Percentiles rank a stretch among this genome's conserved stretches.
Evolutionary conservation across 2,329 filamentous ascomycete genomes (phyloP).

Genomic region (Botrytis hyacinthi): DNA sequence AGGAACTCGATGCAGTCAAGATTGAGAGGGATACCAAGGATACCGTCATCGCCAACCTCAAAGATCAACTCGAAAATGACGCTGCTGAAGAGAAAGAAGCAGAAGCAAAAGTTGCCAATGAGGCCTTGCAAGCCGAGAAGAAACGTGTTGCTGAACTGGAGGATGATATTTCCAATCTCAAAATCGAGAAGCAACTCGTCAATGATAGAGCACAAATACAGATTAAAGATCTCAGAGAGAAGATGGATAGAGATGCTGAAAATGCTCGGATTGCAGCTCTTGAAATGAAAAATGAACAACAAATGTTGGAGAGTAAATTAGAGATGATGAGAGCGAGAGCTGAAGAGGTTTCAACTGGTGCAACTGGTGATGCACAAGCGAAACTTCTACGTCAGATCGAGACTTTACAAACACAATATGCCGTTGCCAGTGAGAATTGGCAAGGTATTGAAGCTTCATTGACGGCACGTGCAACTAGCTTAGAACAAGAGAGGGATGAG

Average conservation of each 20-base stretch:
- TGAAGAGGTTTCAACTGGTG: constrained; percentile 84
- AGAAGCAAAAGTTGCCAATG: constrained; percentile 63
- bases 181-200: constrained; percentile 74
- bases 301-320: constrained; percentile 81
- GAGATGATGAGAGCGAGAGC: constrained; percentile 81
- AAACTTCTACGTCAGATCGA: constrained; percentile 93
- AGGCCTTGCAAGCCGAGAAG: constrained; percentile 66
- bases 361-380: constrained; percentile 77
- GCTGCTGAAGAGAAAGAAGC: constrained; percentile 64
- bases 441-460: constrained; percentile 90
- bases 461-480: constrained; percentile 67
- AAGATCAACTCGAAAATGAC: constrained; percentile 66
- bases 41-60: constrained; percentile 65
- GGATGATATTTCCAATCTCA: constrained; percentile 60
- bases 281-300: constrained; percentile 75
- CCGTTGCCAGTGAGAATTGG: constrained; percentile 94
- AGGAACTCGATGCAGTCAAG: constrained; percentile 60
- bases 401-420: constrained; percentile 91
- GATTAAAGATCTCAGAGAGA: constrained; percentile 69
- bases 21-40: constrained; percentile 63
- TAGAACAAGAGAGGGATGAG: constrained; percentile 93
- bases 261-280: constrained; percentile 65
- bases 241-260: constrained; percentile 70
- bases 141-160: constrained; percentile 54
- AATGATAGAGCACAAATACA: constrained; percentile 69